Conservation (phyloP, 1,284 basidiomycete species). For the Chalciporus sp. region DNA sequence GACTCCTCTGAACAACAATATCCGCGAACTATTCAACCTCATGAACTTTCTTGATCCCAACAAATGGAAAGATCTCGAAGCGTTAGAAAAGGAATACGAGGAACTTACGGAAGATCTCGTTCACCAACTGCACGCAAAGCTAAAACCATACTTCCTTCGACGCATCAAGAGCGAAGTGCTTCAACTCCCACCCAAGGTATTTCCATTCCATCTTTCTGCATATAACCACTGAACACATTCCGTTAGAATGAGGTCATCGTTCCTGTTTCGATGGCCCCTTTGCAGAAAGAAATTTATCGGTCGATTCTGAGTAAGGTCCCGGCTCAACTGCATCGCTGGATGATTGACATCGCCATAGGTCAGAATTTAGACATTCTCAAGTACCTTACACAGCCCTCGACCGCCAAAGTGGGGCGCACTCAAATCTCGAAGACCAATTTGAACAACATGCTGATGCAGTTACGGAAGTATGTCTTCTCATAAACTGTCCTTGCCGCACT, state of each 20-base stretch:
- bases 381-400: conserved; percentile 50
- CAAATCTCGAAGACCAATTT: conserved; percentile 51
- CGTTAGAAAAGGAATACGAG: conserved; percentile 71
- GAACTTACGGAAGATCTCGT: conserved; percentile 79
- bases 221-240: conserved; percentile 13
- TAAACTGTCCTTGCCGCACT: not conserved
- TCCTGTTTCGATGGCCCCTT: conserved; percentile 84
- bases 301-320: conserved; percentile 66
- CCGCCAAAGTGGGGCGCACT: conserved; percentile 34
- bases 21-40: conserved; percentile 92
- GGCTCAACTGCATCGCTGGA: not conserved
- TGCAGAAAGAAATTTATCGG: conserved; percentile 91
- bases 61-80: conserved; percentile 75
- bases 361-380: conserved; percentile 70
- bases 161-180: conserved; percentile 93
- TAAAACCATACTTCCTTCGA: conserved; percentile 92
- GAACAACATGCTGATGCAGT: conserved; percentile 85
- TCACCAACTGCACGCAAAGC: conserved; percentile 72
- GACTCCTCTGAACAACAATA: conserved; percentile 97
- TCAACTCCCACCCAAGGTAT: conserved; percentile 87
- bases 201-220: conserved; percentile 8
- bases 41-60: conserved; percentile 89
- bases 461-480: conserved; percentile 65
- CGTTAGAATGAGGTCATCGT: conserved; percentile 85
- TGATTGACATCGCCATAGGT: conserved; percentile 42